Base-by-base conservation (phyloP, 73 alveolate species). In the Blepharisma japonicum region DNA sequence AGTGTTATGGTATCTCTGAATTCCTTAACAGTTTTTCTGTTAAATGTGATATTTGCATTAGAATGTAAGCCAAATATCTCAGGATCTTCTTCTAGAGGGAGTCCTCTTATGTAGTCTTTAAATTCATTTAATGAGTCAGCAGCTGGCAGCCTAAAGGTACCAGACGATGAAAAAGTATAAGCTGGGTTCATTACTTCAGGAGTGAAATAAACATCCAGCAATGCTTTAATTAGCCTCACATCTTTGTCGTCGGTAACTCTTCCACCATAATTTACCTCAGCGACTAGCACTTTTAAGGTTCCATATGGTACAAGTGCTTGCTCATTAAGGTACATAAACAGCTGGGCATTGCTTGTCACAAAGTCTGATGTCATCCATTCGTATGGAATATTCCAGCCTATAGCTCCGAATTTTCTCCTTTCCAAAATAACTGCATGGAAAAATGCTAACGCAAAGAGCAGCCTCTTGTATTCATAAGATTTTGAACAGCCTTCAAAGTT, bases 21-120 rank as follows among this genome's bases (percentile, higher is more conserved):
- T 88, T 94, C 99, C 27, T 91, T 85, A 3, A 97, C 99, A 7
- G 94, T 85, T 86, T 96, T 96, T 82, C 96, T 72, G 81, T 92
- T 86, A 87, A 94, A 93, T 8, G 99, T 96, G 89, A 98, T 95
- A 78, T 96, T 94, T 6, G 99, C 99, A 78, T 98, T 98, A 48
- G 98, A 91, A 78, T 98, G 99, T 18, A 98, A 91, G 7, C 99
- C 99, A 78, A 97, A 97, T 71, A 98, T 96, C 91, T 98, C 99
- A 20, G 99, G 99, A n/a, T 96, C 98, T 77, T 98, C 99, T 81
- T 97, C 99, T 39, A 95, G 88, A 55, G 99, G 99, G n/a, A 98
- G 84, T 71, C 87, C 82, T 55, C 90, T 77, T 55, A 98, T 97
- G 89, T 96, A 95, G 21, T 87, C 90, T 53, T 89, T 91, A 42